A percentile compares a stretch with the other conserved stretches of the same genome.
Conservation (phyloP, 2,329 filamentous ascomycete species). For the Monilinia polystroma region DNA sequence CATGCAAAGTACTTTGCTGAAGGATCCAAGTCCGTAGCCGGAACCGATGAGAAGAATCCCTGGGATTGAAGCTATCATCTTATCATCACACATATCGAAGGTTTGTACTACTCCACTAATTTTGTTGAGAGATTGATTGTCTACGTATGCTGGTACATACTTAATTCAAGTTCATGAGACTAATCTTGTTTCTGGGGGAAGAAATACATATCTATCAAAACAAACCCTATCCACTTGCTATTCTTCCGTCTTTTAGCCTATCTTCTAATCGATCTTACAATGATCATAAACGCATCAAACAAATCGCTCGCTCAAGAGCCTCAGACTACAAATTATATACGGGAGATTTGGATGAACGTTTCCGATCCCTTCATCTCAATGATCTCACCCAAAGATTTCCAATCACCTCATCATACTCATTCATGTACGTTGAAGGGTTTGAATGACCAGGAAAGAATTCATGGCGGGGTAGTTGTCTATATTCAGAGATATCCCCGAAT, state of each 20-base stretch:
- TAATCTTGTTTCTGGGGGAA: conserved; percentile 4
- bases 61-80: neutral
- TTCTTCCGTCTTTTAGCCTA: no score
- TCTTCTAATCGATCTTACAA: no score
- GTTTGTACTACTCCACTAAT: neutral
- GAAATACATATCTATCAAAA: neutral
- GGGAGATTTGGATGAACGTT: conserved; percentile 7
- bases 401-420: neutral
- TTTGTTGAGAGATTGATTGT: neutral
- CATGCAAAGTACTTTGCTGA: neutral
- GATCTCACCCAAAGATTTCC: neutral
- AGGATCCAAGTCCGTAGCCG: neutral
- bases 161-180: conserved; percentile 2
- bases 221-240: neutral
- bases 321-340: neutral
- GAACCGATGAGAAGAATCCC: neutral
- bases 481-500: neutral
- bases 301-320: neutral
- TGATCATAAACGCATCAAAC: neutral
- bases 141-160: no score
- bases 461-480: neutral
- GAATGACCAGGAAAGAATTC: neutral
- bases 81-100: neutral
- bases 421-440: neutral
- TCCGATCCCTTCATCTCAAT: neutral